These are phyloP conservation scores for Paramyrothecium roridum DNA, from an alignment of 2,329 filamentous ascomycete species.

Conservation along the genomic window DNA sequence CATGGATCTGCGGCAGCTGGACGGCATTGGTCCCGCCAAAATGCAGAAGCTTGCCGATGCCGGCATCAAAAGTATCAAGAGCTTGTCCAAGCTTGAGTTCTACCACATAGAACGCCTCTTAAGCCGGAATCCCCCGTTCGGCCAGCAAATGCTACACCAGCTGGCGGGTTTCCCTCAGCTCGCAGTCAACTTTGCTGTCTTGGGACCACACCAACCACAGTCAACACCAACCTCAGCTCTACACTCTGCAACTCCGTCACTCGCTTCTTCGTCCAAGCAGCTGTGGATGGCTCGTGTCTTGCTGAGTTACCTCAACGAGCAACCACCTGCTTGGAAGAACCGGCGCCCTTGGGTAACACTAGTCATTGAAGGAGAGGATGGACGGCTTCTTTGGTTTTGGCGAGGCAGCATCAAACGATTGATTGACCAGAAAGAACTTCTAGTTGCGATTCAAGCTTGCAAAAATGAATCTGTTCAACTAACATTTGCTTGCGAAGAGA, in stretches of 20 bases:
- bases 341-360: slow-evolving; percentile 69
- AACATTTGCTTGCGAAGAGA: slow-evolving; percentile 81
- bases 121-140: slow-evolving; percentile 80
- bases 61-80: slow-evolving; percentile 68
- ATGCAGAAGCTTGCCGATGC: slow-evolving; percentile 70
- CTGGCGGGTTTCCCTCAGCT: slow-evolving; percentile 68
- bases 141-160: slow-evolving; percentile 62
- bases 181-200: slow-evolving; percentile 33
- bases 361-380: slow-evolving; percentile 57
- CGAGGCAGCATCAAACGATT: slow-evolving; percentile 62
- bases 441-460: slow-evolving; percentile 54
- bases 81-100: slow-evolving; percentile 64
- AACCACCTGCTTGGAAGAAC: slow-evolving; percentile 59
- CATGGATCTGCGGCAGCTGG: slow-evolving; percentile 78
- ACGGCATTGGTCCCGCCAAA: slow-evolving; percentile 71
- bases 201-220: slow-evolving; percentile 10
- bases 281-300: slow-evolving; percentile 54
- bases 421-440: slow-evolving; percentile 51
- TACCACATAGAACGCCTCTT: slow-evolving; percentile 74
- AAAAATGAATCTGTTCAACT: slow-evolving; percentile 55
- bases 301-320: slow-evolving; percentile 68
- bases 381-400: slow-evolving; percentile 64
- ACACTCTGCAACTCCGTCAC: no score
- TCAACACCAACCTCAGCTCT: neutral
- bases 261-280: slow-evolving; percentile 24